These are phyloP conservation scores for Irpex lacteus DNA, from an alignment of 1,284 basidiomycete species.

Conservation along the genomic window DNA sequence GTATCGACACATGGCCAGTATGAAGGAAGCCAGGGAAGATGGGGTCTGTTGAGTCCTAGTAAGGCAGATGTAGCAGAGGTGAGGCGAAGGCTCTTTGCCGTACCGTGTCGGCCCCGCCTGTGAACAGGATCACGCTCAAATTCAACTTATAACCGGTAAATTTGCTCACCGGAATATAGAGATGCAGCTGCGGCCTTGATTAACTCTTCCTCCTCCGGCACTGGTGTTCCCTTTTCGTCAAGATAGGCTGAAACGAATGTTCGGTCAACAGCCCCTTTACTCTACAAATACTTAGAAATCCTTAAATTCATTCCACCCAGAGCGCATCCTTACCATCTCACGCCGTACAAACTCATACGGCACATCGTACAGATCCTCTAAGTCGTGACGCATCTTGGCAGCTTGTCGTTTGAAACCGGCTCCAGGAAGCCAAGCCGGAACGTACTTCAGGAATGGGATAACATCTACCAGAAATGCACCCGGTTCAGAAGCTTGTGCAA, in stretches of 20 bases:
- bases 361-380: constrained; percentile 30
- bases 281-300: constrained; percentile 5
- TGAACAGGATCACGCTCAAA: background rate
- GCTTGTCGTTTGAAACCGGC: constrained; percentile 31
- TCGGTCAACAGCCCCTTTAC: constrained; percentile 13
- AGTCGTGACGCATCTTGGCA: constrained; percentile 27
- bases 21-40: constrained; percentile 29
- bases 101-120: constrained; percentile 33
- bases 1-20: constrained; percentile 35
- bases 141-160: background rate
- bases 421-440: constrained; percentile 37
- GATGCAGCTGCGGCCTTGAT: constrained; percentile 39
- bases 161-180: constrained; percentile 34
- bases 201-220: constrained; percentile 30
- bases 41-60: constrained; percentile 20
- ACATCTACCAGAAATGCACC: constrained; percentile 38
- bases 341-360: constrained; percentile 32
- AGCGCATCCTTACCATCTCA: constrained; percentile 25
- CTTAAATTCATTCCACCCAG: background rate
- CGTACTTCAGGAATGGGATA: constrained; percentile 32
- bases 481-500: constrained; percentile 35
- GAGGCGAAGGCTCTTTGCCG: constrained; percentile 4
- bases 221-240: constrained; percentile 21
- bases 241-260: constrained; percentile 31
- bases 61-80: background rate